phyloP scores from a whole-genome alignment of 2,329 filamentous ascomycete species.

The Venturia aucupariae region DNA sequence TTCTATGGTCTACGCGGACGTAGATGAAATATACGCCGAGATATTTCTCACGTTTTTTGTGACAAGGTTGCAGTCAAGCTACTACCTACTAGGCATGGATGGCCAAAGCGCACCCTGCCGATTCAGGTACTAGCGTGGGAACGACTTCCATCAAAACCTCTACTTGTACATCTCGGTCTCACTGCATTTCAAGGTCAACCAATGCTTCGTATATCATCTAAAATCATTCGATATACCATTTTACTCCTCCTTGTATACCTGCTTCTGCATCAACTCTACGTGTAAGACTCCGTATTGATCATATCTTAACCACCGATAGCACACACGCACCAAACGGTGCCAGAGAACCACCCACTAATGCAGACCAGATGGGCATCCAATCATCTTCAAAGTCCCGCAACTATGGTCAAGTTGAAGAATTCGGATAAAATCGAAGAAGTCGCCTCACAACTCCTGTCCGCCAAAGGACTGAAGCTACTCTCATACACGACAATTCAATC shows the following conservation, averaged over 20 bases:
- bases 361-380: neutral
- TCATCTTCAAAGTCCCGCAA: neutral
- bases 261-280: neutral
- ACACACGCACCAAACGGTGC: neutral
- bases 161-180: neutral
- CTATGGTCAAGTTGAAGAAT: neutral
- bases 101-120: no score
- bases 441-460: slow-evolving; percentile 23
- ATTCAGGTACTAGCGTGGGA: no score
- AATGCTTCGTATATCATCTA: neutral
- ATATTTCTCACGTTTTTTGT: no score
- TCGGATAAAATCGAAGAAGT: slow-evolving; percentile 16
- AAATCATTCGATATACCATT: neutral
- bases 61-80: no score
- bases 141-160: no score
- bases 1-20: no score
- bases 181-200: no score
- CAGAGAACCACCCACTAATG: neutral
- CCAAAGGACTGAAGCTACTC: slow-evolving; percentile 21
- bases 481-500: slow-evolving; percentile 29
- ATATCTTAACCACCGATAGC: neutral
- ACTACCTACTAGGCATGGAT: no score
- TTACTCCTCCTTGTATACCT: neutral
- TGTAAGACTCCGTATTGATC: neutral
- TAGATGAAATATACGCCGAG: no score